Evolutionary conservation across 2,329 filamentous ascomycete genomes (phyloP).

Genomic region (Moelleriella libera): DNA sequence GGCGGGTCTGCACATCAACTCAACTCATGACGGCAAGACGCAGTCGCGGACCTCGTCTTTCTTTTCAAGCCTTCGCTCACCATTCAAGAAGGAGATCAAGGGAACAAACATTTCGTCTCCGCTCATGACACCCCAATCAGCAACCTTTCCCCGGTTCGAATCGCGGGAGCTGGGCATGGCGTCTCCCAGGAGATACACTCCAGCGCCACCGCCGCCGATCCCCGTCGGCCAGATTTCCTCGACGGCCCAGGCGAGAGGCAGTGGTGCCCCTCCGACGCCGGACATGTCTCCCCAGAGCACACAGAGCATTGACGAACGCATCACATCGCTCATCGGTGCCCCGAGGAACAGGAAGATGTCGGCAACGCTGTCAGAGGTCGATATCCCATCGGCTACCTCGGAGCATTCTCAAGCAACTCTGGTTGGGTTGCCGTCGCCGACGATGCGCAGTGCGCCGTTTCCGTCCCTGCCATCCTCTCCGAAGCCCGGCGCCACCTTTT

Average conservation of each 20-base stretch:
- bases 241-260: constrained; percentile 12
- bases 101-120: constrained; percentile 48
- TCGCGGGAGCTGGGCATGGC: constrained; percentile 43
- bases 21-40: constrained; percentile 29
- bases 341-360: constrained; percentile 16
- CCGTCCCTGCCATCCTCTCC: constrained; percentile 33
- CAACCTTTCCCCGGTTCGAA: constrained; percentile 40
- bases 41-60: constrained; percentile 42
- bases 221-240: constrained; percentile 30
- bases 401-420: constrained; percentile 35
- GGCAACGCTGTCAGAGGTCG: constrained; percentile 23
- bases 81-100: constrained; percentile 35
- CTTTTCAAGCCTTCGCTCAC: constrained; percentile 47
- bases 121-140: constrained; percentile 49
- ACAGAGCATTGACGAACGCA: constrained; percentile 41
- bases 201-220: constrained; percentile 41
- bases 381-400: constrained; percentile 37
- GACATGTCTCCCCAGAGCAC: constrained; percentile 25
- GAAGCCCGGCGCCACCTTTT: constrained; percentile 35
- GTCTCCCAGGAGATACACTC: constrained; percentile 42
- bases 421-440: constrained; percentile 34
- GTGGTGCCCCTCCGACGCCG: constrained; percentile 13
- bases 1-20: constrained; percentile 31
- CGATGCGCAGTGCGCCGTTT: constrained; percentile 18
- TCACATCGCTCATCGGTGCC: constrained; percentile 25